Conservation (phyloP, 495 filamentous ascomycete genomes). For the Parathielavia hyrcaniae region DNA sequence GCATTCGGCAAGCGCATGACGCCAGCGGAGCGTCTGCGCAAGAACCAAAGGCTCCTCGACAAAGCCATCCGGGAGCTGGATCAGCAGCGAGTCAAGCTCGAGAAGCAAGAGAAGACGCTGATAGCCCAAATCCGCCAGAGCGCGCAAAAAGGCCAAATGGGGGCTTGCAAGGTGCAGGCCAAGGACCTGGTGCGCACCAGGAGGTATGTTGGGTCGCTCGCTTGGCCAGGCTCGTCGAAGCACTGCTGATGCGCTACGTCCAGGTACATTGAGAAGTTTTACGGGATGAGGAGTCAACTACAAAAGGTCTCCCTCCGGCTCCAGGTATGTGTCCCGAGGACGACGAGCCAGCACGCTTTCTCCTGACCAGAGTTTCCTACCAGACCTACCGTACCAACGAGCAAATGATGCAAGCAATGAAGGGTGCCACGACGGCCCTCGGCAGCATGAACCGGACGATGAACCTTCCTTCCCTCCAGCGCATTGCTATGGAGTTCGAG, state of each 20-base stretch:
- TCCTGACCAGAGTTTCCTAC: slow-evolving; percentile 11
- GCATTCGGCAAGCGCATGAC: slow-evolving; percentile 98
- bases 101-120: slow-evolving; percentile 97
- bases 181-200: slow-evolving; percentile 93
- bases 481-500: slow-evolving; percentile 99
- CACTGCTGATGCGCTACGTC: slow-evolving; percentile 8
- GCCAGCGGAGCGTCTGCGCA: slow-evolving; percentile 89
- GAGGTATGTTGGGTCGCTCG: slow-evolving; percentile 46
- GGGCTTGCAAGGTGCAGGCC: slow-evolving; percentile 92
- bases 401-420: slow-evolving; percentile 99
- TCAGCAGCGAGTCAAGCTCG: slow-evolving; percentile 85
- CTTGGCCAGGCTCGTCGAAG: background rate
- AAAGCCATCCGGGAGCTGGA: slow-evolving; percentile 96
- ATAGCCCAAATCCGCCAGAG: slow-evolving; percentile 94
- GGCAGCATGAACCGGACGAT: slow-evolving; percentile 95
- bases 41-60: slow-evolving; percentile 93
- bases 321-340: slow-evolving; percentile 54
- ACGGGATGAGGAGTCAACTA: slow-evolving; percentile 92
- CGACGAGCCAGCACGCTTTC: background rate
- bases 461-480: slow-evolving; percentile 91
- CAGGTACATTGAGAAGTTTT: slow-evolving; percentile 96
- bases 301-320: slow-evolving; percentile 93
- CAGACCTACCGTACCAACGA: slow-evolving; percentile 96
- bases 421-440: slow-evolving; percentile 84
- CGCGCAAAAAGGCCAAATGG: slow-evolving; percentile 94